Percentiles rank a stretch among this genome's conserved stretches.
These are phyloP conservation scores for Hirsutella rhossiliensis DNA, from an alignment of 2,329 filamentous ascomycete species.

Conservation along the genomic window DNA sequence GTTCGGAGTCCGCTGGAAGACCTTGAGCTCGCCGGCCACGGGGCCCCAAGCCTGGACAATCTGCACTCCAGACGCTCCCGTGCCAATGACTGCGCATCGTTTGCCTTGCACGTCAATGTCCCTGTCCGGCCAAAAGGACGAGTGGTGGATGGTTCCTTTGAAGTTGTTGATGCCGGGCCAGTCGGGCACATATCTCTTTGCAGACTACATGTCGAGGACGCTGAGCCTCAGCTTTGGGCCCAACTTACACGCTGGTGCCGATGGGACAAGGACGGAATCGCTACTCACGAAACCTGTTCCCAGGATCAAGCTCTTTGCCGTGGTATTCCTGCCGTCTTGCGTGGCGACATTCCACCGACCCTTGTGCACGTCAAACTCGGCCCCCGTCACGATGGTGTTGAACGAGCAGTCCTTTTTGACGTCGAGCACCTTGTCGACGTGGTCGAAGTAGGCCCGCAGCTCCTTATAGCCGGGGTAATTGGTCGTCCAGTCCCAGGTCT, in stretches of 20 bases:
- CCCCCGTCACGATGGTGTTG: slow-evolving; percentile 40
- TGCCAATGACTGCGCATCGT: slow-evolving; percentile 50
- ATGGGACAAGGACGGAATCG: background rate
- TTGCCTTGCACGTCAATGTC: slow-evolving; percentile 46
- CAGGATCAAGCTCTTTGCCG: slow-evolving; percentile 37
- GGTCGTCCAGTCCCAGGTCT: slow-evolving; percentile 44
- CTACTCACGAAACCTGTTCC: slow-evolving; percentile 36
- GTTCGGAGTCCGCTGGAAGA: slow-evolving; percentile 59
- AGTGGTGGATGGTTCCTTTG: slow-evolving; percentile 46
- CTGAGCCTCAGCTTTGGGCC: too few species aligned
- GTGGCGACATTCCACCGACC: slow-evolving; percentile 39
- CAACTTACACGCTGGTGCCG: too few species aligned
- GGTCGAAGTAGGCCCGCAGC: slow-evolving; percentile 45
- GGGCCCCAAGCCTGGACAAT: slow-evolving; percentile 49
- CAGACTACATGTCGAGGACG: slow-evolving; percentile 22
- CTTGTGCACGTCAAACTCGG: slow-evolving; percentile 33
- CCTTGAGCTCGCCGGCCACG: slow-evolving; percentile 35
- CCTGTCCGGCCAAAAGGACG: slow-evolving; percentile 47
- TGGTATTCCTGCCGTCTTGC: slow-evolving; percentile 34
- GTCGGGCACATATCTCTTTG: slow-evolving; percentile 48
- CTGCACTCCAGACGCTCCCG: slow-evolving; percentile 52
- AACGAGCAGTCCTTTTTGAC: slow-evolving; percentile 46
- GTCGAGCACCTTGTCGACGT: slow-evolving; percentile 40
- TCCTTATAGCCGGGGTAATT: slow-evolving; percentile 40
- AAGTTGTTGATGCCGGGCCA: slow-evolving; percentile 49